These are phyloP conservation scores for Pythium biforme DNA, from an alignment of 352 stramenopile genomes.

Conservation along the genomic window DNA sequence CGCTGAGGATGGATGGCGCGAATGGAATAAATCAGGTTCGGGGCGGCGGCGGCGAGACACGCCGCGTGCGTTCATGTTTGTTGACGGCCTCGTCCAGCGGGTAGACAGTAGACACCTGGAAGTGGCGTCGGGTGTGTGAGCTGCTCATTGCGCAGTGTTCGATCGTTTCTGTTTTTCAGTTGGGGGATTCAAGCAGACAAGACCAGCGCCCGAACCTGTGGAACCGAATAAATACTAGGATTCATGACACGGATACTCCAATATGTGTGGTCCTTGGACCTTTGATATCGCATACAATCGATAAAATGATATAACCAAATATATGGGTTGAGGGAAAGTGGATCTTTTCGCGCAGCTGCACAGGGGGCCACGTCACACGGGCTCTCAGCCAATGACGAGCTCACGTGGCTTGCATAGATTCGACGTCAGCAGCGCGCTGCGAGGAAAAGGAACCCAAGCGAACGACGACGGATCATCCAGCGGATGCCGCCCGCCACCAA, in stretches of 20 bases:
- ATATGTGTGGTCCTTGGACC: not conserved
- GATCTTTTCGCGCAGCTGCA: not conserved
- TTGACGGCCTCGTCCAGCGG: not conserved
- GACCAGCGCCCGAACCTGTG: not conserved
- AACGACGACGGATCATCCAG: too few relatives aligned
- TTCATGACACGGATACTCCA: not conserved
- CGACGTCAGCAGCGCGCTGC: too few relatives aligned
- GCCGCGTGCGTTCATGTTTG: not conserved
- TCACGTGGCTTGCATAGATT: not conserved
- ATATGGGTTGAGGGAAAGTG: not conserved
- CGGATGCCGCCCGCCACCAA: too few relatives aligned
- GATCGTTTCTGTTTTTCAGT: not conserved
- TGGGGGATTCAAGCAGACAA: too few relatives aligned
- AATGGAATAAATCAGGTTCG: constrained; percentile 5
- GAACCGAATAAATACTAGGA: not conserved
- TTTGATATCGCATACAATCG: not conserved
- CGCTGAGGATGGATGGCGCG: not conserved
- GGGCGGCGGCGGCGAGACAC: not conserved
- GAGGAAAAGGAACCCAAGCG: too few relatives aligned
- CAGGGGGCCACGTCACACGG: not conserved
- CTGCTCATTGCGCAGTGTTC: not conserved
- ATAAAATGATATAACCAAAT: not conserved
- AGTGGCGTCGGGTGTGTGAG: too few relatives aligned
- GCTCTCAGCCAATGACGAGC: not conserved
- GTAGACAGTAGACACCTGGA: too few relatives aligned